These are phyloP conservation scores for Liriodendron chinense DNA, from an alignment of 164 flowering plant species.

Conservation along the genomic window DNA sequence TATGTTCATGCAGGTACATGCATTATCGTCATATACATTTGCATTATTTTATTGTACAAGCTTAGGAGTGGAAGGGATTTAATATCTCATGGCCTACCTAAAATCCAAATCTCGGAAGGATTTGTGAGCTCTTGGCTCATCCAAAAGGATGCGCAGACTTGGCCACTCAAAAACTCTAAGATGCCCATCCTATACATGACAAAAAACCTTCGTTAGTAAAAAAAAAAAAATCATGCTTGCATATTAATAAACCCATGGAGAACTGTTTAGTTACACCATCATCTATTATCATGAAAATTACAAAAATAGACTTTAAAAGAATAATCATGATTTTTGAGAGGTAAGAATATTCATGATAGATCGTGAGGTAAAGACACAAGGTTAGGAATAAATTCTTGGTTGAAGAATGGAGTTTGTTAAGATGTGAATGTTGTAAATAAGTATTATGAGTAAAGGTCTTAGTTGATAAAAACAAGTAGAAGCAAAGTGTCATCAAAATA, in stretches of 20 bases:
- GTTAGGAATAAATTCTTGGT: background rate
- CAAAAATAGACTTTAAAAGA: background rate
- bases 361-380: background rate
- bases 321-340: background rate
- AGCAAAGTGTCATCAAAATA: background rate
- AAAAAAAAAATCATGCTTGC: background rate
- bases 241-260: background rate
- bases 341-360: background rate
- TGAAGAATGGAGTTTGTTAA: background rate
- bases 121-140: conserved; percentile 85
- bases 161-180: conserved; percentile 95
- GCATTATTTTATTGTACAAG: background rate
- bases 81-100: conserved; percentile 41
- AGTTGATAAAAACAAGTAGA: background rate
- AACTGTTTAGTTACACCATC: background rate
- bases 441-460: background rate
- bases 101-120: conserved; percentile 86
- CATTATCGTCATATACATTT: too few species aligned
- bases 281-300: background rate
- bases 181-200: conserved; percentile 72
- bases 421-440: background rate
- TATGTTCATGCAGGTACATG: background rate
- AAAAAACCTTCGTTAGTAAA: conserved; percentile 4
- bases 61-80: background rate
- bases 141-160: conserved; percentile 58